phyloP scores from a whole-genome alignment of 371 early-diverging fungal genomes.

The Mortierella sp. region DNA sequence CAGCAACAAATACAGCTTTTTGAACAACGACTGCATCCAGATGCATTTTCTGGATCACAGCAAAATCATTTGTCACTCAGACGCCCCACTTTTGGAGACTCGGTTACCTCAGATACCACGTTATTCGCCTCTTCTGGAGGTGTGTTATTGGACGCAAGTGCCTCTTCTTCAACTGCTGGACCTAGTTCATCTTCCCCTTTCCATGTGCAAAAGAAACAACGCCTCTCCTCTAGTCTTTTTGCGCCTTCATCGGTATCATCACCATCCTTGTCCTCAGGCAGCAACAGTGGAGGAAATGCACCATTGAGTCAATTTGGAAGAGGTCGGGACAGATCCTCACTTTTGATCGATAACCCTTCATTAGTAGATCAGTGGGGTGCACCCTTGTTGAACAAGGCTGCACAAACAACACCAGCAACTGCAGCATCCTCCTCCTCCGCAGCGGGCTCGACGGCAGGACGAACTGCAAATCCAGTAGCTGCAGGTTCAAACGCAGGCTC shows the following conservation, averaged over 20 bases:
- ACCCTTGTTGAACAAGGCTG: conserved; percentile 7
- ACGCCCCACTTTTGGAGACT: conserved; percentile 20
- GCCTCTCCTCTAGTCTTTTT: conserved; percentile 21
- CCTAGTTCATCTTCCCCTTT: conserved; percentile 1
- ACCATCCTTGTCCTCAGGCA: neutral
- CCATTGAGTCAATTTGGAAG: conserved; percentile 26
- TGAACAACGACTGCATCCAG: neutral
- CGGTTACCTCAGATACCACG: conserved; percentile 18
- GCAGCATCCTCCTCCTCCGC: neutral
- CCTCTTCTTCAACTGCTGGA: neutral
- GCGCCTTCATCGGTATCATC: conserved; percentile 11
- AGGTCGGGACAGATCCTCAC: conserved; percentile 26
- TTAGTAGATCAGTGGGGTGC: conserved; percentile 31
- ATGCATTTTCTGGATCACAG: conserved; percentile 2
- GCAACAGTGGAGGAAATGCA: neutral
- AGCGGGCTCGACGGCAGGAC: neutral
- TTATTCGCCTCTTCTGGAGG: conserved; percentile 38
- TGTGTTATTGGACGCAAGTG: conserved; percentile 18
- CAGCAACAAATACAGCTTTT: conserved; percentile 13
- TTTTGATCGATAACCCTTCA: conserved; percentile 39
- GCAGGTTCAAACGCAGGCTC: neutral
- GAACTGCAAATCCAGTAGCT: neutral
- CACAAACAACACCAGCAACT: neutral
- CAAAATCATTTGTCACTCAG: conserved; percentile 20
- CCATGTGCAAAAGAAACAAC: conserved; percentile 45